These are phyloP conservation scores for Radiomyces spectabilis DNA, from an alignment of 192 early-diverging fungal genomes.

Conservation along the genomic window DNA sequence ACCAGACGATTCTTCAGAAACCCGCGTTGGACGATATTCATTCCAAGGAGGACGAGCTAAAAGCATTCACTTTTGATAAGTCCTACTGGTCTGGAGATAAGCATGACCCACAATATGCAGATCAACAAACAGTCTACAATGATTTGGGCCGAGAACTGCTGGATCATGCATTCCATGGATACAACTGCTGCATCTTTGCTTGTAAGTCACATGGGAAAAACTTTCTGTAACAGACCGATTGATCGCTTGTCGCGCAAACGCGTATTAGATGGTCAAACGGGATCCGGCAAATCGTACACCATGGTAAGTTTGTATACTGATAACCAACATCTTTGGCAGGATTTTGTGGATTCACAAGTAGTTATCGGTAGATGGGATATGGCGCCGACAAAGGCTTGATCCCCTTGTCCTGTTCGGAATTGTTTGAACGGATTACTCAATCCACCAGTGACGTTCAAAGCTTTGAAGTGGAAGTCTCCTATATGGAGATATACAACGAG, in stretches of 20 bases:
- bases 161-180: conserved; percentile 81
- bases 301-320: conserved; percentile 37
- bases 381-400: conserved; percentile 79
- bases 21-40: conserved; percentile 30
- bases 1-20: conserved; percentile 58
- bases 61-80: conserved; percentile 78
- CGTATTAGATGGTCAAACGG: conserved; percentile 71
- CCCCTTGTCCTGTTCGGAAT: conserved; percentile 68
- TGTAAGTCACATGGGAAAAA: conserved; percentile 57
- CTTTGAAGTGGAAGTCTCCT: conserved; percentile 74
- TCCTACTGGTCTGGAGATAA: conserved; percentile 79
- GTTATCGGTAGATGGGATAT: conserved; percentile 51
- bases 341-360: not conserved
- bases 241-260: too few relatives aligned
- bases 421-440: conserved; percentile 61
- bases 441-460: conserved; percentile 30
- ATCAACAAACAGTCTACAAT: conserved; percentile 68
- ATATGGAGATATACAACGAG: conserved; percentile 92
- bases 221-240: too few relatives aligned
- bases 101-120: conserved; percentile 51
- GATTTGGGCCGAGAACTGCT: conserved; percentile 73
- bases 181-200: conserved; percentile 93
- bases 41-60: conserved; percentile 41
- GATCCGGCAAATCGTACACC: conserved; percentile 68
- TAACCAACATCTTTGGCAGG: not conserved